Percentiles rank a stretch among this genome's conserved stretches.
phyloP scores from a whole-genome alignment of 805 yeast genomes.

The Wickerhamiella cacticola region DNA sequence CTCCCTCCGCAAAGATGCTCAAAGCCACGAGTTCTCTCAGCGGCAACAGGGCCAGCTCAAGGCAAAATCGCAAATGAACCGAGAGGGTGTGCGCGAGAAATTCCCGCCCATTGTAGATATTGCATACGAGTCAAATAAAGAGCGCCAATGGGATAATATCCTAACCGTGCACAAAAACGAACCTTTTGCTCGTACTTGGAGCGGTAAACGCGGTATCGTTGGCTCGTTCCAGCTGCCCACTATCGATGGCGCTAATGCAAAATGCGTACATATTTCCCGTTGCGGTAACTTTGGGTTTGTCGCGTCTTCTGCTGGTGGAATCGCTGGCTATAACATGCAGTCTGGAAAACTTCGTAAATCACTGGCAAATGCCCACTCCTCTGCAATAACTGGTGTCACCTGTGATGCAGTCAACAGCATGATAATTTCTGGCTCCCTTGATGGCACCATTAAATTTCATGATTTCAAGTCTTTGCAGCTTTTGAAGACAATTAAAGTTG shows the following conservation, averaged over 20 bases:
- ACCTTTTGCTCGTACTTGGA: conserved; percentile 83
- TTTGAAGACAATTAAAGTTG: conserved; percentile 53
- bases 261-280: conserved; percentile 65
- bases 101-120: conserved; percentile 64
- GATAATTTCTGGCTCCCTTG: conserved; percentile 79
- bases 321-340: conserved; percentile 79
- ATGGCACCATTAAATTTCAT: conserved; percentile 78
- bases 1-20: conserved; percentile 90
- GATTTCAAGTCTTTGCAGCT: conserved; percentile 63
- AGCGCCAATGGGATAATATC: conserved; percentile 88
- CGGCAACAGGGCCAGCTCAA: conserved; percentile 32
- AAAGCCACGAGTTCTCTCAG: conserved; percentile 86
- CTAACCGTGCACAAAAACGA: conserved; percentile 81
- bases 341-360: conserved; percentile 72
- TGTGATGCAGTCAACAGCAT: conserved; percentile 82
- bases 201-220: conserved; percentile 60
- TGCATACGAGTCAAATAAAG: conserved; percentile 61
- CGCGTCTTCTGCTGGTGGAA: conserved; percentile 77
- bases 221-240: conserved; percentile 64
- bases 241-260: conserved; percentile 65
- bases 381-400: conserved; percentile 74
- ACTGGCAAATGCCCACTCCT: conserved; percentile 48
- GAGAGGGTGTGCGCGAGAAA: conserved; percentile 42
- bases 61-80: conserved; percentile 12
- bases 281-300: conserved; percentile 94